phyloP scores from a whole-genome alignment of 2,329 filamentous ascomycete species.

The Pseudogymnoascus sp. region DNA sequence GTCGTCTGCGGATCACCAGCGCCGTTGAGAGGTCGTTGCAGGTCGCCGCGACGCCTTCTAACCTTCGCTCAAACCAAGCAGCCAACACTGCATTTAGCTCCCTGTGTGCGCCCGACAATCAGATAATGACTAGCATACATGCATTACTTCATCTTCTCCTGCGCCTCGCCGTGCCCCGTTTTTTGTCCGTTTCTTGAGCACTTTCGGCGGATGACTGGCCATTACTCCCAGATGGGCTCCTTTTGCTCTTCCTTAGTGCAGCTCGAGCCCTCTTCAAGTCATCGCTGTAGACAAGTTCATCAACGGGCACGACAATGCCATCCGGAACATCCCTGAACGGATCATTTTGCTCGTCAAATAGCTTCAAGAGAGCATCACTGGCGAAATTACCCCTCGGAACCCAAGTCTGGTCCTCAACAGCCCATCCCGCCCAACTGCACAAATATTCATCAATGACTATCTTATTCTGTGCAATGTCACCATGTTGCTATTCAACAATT shows the following conservation, averaged over 20 bases:
- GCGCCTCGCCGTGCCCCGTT: background rate
- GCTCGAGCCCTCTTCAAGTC: background rate
- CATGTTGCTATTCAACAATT: background rate
- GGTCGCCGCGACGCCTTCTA: background rate
- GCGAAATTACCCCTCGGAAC: background rate
- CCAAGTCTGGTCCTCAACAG: slow-evolving; percentile 8
- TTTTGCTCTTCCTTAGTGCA: background rate
- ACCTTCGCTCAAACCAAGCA: background rate
- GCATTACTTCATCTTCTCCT: too few species aligned
- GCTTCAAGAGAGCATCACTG: background rate
- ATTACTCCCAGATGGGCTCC: background rate
- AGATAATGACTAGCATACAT: background rate
- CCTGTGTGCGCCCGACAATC: background rate
- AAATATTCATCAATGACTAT: slow-evolving; percentile 6
- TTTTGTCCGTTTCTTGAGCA: background rate
- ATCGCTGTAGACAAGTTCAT: background rate
- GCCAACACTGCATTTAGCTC: background rate
- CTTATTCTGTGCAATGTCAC: background rate
- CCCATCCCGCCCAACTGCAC: slow-evolving; percentile 11
- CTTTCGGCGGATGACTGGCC: background rate
- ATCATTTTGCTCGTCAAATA: background rate
- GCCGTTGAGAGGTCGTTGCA: background rate
- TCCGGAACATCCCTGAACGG: background rate
- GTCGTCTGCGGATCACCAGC: background rate
- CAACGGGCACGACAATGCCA: background rate